These are phyloP conservation scores for Pyrenochaeta sp. DNA, from an alignment of 2,329 filamentous ascomycete genomes.

Conservation along the genomic window DNA sequence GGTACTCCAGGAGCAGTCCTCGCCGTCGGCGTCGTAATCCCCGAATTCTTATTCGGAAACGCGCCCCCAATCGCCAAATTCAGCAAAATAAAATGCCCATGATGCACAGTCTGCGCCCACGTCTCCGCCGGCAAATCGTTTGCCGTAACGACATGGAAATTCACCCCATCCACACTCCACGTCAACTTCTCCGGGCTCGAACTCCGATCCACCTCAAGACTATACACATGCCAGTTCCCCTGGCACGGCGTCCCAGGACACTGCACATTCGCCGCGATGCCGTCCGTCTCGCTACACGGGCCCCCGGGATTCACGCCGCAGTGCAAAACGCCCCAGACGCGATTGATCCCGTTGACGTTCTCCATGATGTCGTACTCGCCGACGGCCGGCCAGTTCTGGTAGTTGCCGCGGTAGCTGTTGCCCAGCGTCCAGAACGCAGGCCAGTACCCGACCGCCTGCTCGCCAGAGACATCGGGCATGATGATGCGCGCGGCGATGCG, in stretches of 20 bases:
- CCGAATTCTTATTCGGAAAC: constrained; percentile 5
- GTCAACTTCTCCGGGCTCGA: constrained; percentile 7
- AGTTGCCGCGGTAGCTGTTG: constrained; percentile 8
- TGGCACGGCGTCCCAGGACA: constrained; percentile 12
- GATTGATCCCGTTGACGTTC: constrained; percentile 10
- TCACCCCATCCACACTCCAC: constrained; percentile 10
- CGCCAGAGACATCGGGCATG: constrained; percentile 11
- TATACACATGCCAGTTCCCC: constrained; percentile 11
- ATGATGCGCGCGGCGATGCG: constrained; percentile 11
- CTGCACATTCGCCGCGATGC: neutral
- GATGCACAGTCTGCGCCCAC: constrained; percentile 8
- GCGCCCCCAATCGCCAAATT: constrained; percentile 15
- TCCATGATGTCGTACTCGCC: constrained; percentile 14
- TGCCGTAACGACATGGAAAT: constrained; percentile 7
- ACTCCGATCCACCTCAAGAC: constrained; percentile 10
- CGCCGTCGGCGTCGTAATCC: constrained; percentile 3
- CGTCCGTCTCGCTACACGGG: constrained; percentile 5
- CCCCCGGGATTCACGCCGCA: constrained; percentile 8
- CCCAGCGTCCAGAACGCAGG: constrained; percentile 16
- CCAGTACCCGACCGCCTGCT: constrained; percentile 8
- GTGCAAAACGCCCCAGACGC: constrained; percentile 8
- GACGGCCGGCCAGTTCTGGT: constrained; percentile 7
- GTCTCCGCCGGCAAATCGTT: constrained; percentile 1
- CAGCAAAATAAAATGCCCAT: constrained; percentile 13
- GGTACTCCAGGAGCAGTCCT: constrained; percentile 2